Evolutionary conservation across 192 early-diverging fungal genomes (phyloP).

Genomic region (Dissophora globulifera): DNA sequence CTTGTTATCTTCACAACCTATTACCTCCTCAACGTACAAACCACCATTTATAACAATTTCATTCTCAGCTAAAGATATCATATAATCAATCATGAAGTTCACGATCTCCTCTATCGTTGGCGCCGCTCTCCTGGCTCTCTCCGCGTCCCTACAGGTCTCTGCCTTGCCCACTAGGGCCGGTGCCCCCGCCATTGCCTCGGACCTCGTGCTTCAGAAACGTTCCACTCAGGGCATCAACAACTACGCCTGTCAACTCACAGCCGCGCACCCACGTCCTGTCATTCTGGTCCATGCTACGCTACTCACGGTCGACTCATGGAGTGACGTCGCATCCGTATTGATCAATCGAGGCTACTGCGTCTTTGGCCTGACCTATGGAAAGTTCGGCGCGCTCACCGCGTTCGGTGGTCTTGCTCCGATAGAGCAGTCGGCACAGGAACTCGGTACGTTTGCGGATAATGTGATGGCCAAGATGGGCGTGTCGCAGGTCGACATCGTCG

Average conservation of each 20-base stretch:
- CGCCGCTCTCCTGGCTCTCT: not conserved
- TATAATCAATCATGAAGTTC: constrained; percentile 29
- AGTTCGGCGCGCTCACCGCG: not conserved
- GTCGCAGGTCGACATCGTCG: constrained; percentile 26
- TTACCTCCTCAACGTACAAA: constrained; percentile 11
- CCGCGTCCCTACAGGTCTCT: constrained; percentile 1
- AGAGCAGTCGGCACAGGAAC: constrained; percentile 22
- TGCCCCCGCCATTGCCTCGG: not conserved
- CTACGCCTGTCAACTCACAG: constrained; percentile 18
- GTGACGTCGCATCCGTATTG: not conserved
- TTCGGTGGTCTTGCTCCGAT: constrained; percentile 35
- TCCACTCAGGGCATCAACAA: constrained; percentile 15
- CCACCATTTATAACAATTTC: not conserved
- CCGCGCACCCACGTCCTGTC: constrained; percentile 25
- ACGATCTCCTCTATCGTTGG: constrained; percentile 8
- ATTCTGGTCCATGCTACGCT: constrained; percentile 27
- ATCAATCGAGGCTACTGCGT: constrained; percentile 29
- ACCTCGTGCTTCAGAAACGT: constrained; percentile 19
- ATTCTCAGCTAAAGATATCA: no score
- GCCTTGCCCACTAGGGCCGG: constrained; percentile 3
- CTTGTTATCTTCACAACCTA: not conserved
- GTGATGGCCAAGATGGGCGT: constrained; percentile 11
- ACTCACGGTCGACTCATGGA: constrained; percentile 21
- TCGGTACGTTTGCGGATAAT: constrained; percentile 25
- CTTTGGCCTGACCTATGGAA: constrained; percentile 29